Conservation (phyloP, 129 eudicot genomes). For the Gnaphalium uliginosum region DNA sequence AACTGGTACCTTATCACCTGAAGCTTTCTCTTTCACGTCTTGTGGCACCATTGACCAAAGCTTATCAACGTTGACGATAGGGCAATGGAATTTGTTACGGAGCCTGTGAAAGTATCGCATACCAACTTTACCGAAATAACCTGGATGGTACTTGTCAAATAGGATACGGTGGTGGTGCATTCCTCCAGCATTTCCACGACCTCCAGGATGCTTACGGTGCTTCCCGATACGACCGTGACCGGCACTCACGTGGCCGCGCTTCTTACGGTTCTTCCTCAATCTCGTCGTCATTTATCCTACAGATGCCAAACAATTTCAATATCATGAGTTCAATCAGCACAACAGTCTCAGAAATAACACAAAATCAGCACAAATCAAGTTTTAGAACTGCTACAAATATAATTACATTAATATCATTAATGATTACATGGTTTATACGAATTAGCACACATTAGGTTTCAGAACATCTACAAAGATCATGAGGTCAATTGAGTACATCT, state of each 20-base stretch:
- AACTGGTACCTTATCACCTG: constrained; percentile 41
- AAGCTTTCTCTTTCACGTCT: constrained; percentile 48
- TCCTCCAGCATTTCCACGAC: constrained; percentile 68
- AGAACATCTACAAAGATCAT: too few relatives aligned
- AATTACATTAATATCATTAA: too few relatives aligned
- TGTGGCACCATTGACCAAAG: constrained; percentile 68
- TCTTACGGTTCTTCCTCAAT: constrained; percentile 66
- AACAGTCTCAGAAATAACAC: not conserved
- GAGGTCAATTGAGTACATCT: too few relatives aligned
- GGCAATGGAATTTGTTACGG: constrained; percentile 66
- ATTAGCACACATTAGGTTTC: too few relatives aligned
- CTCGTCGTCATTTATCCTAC: constrained; percentile 40
- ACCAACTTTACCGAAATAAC: constrained; percentile 73
- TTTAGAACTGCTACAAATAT: too few relatives aligned
- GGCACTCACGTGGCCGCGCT: constrained; percentile 68
- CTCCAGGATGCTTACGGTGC: constrained; percentile 67
- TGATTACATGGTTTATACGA: too few relatives aligned
- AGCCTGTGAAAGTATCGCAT: constrained; percentile 71
- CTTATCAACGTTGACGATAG: constrained; percentile 59
- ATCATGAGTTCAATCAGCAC: not conserved
- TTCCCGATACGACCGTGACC: constrained; percentile 64
- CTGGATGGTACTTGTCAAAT: constrained; percentile 80
- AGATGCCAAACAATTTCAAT: too few relatives aligned
- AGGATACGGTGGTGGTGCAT: constrained; percentile 80
- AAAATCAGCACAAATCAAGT: not conserved